Base-by-base conservation (phyloP, 176 grass and related monocot species). In the Pharus latifolius region DNA sequence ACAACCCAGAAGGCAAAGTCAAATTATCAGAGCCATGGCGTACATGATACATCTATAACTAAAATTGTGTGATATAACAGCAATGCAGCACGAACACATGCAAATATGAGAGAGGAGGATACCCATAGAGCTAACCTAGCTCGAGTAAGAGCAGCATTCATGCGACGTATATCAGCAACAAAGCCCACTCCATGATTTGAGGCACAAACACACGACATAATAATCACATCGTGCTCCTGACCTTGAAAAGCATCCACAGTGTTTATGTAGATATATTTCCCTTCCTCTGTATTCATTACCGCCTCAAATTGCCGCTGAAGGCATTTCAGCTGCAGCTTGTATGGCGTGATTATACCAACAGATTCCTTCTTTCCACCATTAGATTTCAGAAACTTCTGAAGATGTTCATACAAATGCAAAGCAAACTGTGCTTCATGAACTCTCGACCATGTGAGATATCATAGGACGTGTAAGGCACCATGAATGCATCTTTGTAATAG, bases 241-340 rank as follows among this genome's bases (percentile, higher is more conserved):
- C 96, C 96, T 74, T 99, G 96, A 74, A 99, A 99, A 70, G 96
- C 96, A 91, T 99, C 96, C 26, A 99, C 90, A 25, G 96, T 99
- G 53, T 99, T 99, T 70, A 99, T 99, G 63, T 99, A 99, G 28
- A 99, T 95, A 72, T 99, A 90, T 60, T 91, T 99, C 11, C 96
- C 96, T 79, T 99, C 96, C 37, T 99, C 90, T 0, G 90, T 85
- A 63, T 56, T 88, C 79, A 99, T 70, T 51, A 91, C 77, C 24
- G 91, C 96, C 46, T 74, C 91, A 24, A 91, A 99, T 76, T 99
- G 90, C 27, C 96, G 73, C 41, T 99, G 90, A 70, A 99, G 88
- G 59, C 96, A 99, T 71, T 99, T 99, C 46, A 99, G 56, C 77
- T 99, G 96, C 69, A 99, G 67, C 69, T 99, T 99, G 79, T 99